Base-by-base conservation (phyloP, 176 grass and related monocot species). In the Zea luxurians region DNA sequence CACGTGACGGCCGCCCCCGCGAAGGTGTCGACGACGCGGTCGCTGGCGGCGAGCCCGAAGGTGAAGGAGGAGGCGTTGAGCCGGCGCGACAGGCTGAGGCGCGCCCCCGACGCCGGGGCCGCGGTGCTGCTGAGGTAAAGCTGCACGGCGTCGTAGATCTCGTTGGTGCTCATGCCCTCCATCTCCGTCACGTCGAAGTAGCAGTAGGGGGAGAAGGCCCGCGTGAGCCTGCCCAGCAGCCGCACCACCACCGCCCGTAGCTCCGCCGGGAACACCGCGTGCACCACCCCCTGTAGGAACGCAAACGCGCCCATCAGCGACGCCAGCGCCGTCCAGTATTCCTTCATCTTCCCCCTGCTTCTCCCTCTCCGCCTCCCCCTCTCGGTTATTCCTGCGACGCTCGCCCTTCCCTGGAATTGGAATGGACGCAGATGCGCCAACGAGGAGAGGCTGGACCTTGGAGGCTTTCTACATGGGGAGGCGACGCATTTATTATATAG, bases 121-220 rank as follows among this genome's bases (percentile, higher is more conserved):
- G 94, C 91, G 7, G 89, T 80, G 77, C 85, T 75, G 64, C 91
- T 97, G 15, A 97, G 94, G 66, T 97, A 97, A 5, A 93, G 86
- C 76, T 97, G 94, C 72, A 97, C 91, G 70, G 94, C 89, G 70
- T 82, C 86, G 80, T 97, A 97, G 72, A 97, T 86, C 77, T 97
- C 94, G 67, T 97, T 97, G 69, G 78, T 93, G 94, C 88, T 88
- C 44, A 97, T 90, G 17, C 94, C 94, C n/a, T 93, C 94, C 58
- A 71, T 97, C 81, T 97, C 94, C 15, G 87, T 91, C 3, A 97
- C 88, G 82, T 97, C 94, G 77, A 97, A 97, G 80, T 97, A 97
- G 84, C 85, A 83, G 69, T 93, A 97, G 1, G 94, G 84, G 3
- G 94, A 93, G 68, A 97, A 73, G 68, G 74, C 68, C 0, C 72